Base-by-base conservation (phyloP, 2,329 filamentous ascomycete species). In the Stachybotrys elegans region DNA sequence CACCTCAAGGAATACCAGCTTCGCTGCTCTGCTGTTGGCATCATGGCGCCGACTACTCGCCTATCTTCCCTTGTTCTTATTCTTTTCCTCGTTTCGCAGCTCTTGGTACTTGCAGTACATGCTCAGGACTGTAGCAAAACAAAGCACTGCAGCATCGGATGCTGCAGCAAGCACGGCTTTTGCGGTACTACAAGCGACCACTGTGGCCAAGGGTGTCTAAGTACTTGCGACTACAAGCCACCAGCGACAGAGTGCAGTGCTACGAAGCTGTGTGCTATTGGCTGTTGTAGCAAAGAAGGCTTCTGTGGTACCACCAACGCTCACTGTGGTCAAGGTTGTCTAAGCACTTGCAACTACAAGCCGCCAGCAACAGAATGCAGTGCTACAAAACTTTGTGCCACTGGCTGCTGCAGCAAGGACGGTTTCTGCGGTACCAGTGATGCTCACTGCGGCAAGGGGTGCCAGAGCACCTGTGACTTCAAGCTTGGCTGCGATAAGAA, bases 401-500 rank as follows among this genome's bases (percentile, higher is more conserved):
- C 50, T 31, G 51, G 49, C 21, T 57, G 47, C 42, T 57, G 48
- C 35, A 49, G 52, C 29, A 43, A 39, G 23, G 42, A 43, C 17
- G 46, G 52, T 12, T 47, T 46, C 45, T 53, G 58, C 34, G 56
- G 58, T 20, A 42, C 54, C 14, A 55, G 54, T 0, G 53, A 50
- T 2, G 48, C 34, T 8, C 21, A 36, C 22, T 37, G 31, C 12
- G 43, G 47, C 6, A 43, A 47, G 25, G 43, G 45, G 36, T 46
- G 50, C 48, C 48, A 54, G 47, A 48, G 50, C 43, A 42, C 46
- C 19, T 63, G 59, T 40, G 47, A 54, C 22, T 47, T 48, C 35
- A 58, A 61, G 37, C 40, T 42, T 4, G 54, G 57, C 32, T 65
- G 60, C 38, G 49, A 64, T 34, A 54, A 56, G 17, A 36, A 43